Percentiles rank a stretch among this genome's conserved stretches.
These are phyloP conservation scores for Xylaria venustula DNA, from an alignment of 495 filamentous ascomycete species.

Conservation along the genomic window DNA sequence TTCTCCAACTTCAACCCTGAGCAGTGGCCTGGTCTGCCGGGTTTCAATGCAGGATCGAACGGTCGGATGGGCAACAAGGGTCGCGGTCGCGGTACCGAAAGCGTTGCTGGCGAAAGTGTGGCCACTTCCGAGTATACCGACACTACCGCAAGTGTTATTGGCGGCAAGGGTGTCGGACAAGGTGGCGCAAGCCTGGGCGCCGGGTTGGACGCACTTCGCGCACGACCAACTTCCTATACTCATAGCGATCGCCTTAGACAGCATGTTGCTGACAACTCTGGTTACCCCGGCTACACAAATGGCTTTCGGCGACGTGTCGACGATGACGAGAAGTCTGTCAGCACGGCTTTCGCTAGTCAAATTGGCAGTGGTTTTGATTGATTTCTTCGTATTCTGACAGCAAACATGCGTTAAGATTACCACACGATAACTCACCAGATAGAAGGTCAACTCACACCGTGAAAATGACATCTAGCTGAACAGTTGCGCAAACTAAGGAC, in stretches of 20 bases:
- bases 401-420: slow-evolving; percentile 9
- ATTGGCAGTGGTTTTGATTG: slow-evolving; percentile 90
- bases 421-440: background rate
- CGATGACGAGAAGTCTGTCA: slow-evolving; percentile 93
- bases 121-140: slow-evolving; percentile 87
- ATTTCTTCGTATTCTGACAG: slow-evolving; percentile 31
- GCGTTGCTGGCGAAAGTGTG: slow-evolving; percentile 85
- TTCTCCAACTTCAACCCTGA: slow-evolving; percentile 88
- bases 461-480: slow-evolving; percentile 3
- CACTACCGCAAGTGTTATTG: slow-evolving; percentile 70
- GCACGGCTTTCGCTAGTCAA: slow-evolving; percentile 94
- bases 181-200: slow-evolving; percentile 77
- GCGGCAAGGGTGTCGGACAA: slow-evolving; percentile 64
- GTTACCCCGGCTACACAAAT: slow-evolving; percentile 58
- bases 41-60: slow-evolving; percentile 60
- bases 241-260: slow-evolving; percentile 71
- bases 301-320: slow-evolving; percentile 81
- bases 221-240: slow-evolving; percentile 45
- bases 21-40: slow-evolving; percentile 80
- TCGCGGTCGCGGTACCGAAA: slow-evolving; percentile 64
- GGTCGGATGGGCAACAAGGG: slow-evolving; percentile 48
- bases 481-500: slow-evolving; percentile 5
- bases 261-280: slow-evolving; percentile 76
- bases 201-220: slow-evolving; percentile 64
- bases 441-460: slow-evolving; percentile 1